Evolutionary conservation across 78 protist genomes (phyloP).

Genomic region (Thecamonas trahens): DNA sequence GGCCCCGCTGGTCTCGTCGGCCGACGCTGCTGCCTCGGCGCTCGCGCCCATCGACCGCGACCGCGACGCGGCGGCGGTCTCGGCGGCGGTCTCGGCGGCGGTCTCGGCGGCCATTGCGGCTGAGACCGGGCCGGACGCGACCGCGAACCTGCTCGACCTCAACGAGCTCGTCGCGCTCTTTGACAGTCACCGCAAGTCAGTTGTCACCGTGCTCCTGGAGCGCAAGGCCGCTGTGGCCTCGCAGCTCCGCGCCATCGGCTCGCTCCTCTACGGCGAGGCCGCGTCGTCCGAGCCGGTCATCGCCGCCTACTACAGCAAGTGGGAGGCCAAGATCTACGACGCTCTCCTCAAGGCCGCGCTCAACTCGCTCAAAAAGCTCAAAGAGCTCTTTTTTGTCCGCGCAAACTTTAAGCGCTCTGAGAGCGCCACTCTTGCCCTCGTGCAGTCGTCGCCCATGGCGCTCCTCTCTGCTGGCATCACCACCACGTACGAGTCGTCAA

Average conservation of each 20-base stretch:
- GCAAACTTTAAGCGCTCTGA: no score
- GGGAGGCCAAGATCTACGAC: slow-evolving; percentile 55
- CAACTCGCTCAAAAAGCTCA: neutral
- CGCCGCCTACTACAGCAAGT: slow-evolving; percentile 51
- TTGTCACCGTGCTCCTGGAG: no score
- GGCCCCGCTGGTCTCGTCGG: no score
- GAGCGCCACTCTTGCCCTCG: neutral
- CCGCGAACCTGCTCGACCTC: slow-evolving; percentile 23
- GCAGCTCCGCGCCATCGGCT: no score
- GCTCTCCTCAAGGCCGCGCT: slow-evolving; percentile 25
- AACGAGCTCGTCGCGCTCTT: slow-evolving; percentile 19
- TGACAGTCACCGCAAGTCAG: no score
- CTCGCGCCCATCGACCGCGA: neutral
- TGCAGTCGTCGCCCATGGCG: no score
- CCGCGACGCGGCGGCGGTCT: neutral
- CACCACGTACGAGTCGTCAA: no score
- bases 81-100: no score
- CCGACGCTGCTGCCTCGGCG: neutral
- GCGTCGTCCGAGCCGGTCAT: no score
- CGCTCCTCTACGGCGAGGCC: no score
- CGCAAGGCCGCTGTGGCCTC: no score
- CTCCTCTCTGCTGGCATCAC: no score
- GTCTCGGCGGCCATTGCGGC: neutral
- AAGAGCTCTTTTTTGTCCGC: neutral
- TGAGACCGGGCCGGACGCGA: neutral